phyloP scores from a whole-genome alignment of 805 yeast species.

The Candida ortonii region DNA sequence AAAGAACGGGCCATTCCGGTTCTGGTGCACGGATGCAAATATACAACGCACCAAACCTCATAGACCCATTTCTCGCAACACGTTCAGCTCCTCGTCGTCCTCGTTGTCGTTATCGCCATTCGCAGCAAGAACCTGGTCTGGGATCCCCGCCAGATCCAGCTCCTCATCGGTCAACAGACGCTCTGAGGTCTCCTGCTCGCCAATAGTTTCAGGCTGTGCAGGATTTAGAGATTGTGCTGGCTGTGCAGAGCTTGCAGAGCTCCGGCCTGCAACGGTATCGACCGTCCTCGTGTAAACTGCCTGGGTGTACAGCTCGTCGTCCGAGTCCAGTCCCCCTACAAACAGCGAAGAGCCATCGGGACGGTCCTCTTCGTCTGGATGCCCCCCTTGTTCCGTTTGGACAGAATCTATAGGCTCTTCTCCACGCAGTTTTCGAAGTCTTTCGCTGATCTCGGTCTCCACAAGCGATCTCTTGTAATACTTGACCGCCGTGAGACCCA shows the following conservation, averaged over 20 bases:
- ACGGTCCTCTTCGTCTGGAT: not conserved
- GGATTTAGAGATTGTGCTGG: too few relatives aligned
- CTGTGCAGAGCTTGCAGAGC: too few relatives aligned
- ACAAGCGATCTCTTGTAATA: conserved; percentile 40
- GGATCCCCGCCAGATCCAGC: conserved; percentile 5
- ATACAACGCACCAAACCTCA: conserved; percentile 29
- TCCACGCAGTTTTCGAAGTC: conserved; percentile 3
- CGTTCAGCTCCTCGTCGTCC: conserved; percentile 41
- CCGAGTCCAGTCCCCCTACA: conserved; percentile 15
- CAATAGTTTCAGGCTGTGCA: too few relatives aligned
- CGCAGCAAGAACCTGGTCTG: conserved; percentile 1
- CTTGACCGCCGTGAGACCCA: conserved; percentile 40
- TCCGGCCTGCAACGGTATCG: conserved; percentile 27
- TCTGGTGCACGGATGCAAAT: not conserved
- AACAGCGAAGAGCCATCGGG: conserved; percentile 13
- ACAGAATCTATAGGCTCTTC: conserved; percentile 3
- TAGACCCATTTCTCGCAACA: conserved; percentile 46
- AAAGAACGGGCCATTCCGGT: not conserved
- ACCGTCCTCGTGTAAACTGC: conserved; percentile 13
- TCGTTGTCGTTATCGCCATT: conserved; percentile 20
- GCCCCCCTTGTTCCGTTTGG: not conserved
- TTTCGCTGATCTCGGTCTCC: conserved; percentile 34
- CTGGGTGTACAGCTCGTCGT: conserved; percentile 20
- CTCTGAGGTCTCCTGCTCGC: too few relatives aligned
- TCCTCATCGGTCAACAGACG: conserved; percentile 33